Percentiles rank a stretch among this genome's conserved stretches.
These are phyloP conservation scores for Eimeria necatrix DNA, from an alignment of 169 alveolate genomes.

Conservation along the genomic window DNA sequence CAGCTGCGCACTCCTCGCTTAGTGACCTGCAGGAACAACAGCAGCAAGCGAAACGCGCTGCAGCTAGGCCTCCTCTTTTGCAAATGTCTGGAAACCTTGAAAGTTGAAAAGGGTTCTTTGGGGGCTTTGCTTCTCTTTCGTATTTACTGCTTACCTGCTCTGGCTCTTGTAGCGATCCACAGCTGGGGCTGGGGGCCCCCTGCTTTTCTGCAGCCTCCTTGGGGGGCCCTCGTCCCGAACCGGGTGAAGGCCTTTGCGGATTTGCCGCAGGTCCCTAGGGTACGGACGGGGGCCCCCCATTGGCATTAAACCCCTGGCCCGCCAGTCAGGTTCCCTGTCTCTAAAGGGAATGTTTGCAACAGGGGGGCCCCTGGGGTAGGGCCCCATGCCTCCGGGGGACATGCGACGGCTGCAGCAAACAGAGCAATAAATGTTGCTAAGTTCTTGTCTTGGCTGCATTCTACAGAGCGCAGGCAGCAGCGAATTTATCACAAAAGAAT, in stretches of 20 bases:
- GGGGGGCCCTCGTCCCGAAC: slow-evolving; percentile 13
- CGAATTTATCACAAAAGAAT: too few species aligned
- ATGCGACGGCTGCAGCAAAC: slow-evolving; percentile 31
- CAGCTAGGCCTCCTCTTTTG: neutral
- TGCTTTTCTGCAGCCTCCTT: neutral
- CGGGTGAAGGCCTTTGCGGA: neutral
- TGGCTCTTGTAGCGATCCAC: slow-evolving; percentile 52
- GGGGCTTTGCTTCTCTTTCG: neutral
- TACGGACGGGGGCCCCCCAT: slow-evolving; percentile 70
- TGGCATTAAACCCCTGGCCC: neutral
- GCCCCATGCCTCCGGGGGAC: slow-evolving; percentile 39
- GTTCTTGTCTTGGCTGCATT: neutral
- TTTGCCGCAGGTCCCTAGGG: neutral
- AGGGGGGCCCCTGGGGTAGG: slow-evolving; percentile 59
- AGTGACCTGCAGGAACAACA: slow-evolving; percentile 58
- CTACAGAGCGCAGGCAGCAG: too few species aligned
- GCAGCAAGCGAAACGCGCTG: neutral
- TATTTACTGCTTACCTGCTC: neutral
- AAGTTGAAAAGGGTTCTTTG: neutral
- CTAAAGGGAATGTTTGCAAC: neutral
- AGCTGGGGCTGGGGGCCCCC: slow-evolving; percentile 44
- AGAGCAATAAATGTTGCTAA: neutral
- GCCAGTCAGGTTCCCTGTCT: slow-evolving; percentile 41
- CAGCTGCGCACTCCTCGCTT: slow-evolving; percentile 20
- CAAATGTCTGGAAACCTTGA: neutral